Base-by-base conservation (phyloP, 768 basidiomycete genomes). In the Neoboletus brunneissimus region DNA sequence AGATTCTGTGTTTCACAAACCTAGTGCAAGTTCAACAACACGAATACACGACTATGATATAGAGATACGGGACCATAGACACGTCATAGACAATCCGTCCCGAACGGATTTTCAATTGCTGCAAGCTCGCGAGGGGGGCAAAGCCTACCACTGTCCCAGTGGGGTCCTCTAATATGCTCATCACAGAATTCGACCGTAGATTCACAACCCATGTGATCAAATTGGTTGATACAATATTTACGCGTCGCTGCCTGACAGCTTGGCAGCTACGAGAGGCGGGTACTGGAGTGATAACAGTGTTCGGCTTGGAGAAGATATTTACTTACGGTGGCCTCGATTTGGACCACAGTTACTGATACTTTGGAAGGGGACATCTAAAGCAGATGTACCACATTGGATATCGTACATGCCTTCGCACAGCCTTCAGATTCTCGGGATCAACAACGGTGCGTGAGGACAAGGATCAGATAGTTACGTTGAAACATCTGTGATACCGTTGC, bases 121-220 rank as follows among this genome's bases (percentile, higher is more conserved):
- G 41, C 43, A 48, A 42, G 44, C 37, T 50, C 38, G 9, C 16
- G 3, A 46, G 3, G 29, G n/a, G 16, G 41, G 38, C 1, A 43
- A 41, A 63, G 29, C 70, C 71, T 32, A 79, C 76, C 69, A 55
- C 74, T 73, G 45, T 62, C 48, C 61, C 67, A 65, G 66, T 77
- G 79, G 2, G 75, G 72, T 4, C 59, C 72, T 34, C 76, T 80
- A 13, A 91, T 67, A 58, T 83, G 77, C 22, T 65, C 70, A 49
- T 82, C 76, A 68, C 91, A 94, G 68, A 90, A 91, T 11, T 59
- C 69, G 48, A 83, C 76, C 2, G 89, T 86, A 13, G 85, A 86
- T n/a, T 71, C 73, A 63, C 91, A 93, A 56, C 81, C 76, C 37
- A 87, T 83, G 22, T 76, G 70, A 67, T 94, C 89, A 59, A 86